phyloP scores from a whole-genome alignment of 257 asterid genomes.

The Petunia secreta region DNA sequence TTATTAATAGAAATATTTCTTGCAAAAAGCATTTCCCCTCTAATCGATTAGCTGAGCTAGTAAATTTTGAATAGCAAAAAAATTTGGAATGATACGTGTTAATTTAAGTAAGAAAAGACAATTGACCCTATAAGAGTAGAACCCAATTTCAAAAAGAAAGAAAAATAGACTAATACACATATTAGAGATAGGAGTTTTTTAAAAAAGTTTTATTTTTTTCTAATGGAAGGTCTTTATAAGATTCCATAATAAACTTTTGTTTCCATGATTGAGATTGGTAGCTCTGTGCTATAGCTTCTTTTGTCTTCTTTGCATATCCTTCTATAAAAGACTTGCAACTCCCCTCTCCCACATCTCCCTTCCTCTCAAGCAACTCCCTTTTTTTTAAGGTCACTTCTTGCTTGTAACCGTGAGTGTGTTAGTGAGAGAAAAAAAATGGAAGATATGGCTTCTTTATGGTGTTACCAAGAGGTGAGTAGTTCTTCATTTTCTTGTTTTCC shows the following conservation, averaged over 20 bases:
- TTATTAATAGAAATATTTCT: too few species aligned
- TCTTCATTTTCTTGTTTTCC: constrained; percentile 1
- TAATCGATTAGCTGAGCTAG: too few species aligned
- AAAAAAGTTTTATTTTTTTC: constrained; percentile 24
- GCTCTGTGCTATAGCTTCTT: constrained; percentile 27
- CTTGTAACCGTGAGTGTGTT: constrained; percentile 1
- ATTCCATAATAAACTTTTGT: constrained; percentile 42
- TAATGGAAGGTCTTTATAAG: constrained; percentile 37
- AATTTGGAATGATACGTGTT: too few species aligned
- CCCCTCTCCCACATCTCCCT: constrained; percentile 36
- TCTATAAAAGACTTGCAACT: constrained; percentile 52
- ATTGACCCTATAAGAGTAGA: too few species aligned
- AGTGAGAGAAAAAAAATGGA: constrained; percentile 40
- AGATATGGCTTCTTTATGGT: constrained; percentile 67
- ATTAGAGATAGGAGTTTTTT: too few species aligned
- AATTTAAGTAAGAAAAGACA: too few species aligned
- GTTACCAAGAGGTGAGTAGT: constrained; percentile 61
- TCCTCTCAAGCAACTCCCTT: constrained; percentile 26
- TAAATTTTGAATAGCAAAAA: too few species aligned
- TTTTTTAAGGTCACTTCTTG: background rate
- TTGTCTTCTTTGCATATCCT: constrained; percentile 33
- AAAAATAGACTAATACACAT: too few species aligned
- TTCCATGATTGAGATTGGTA: constrained; percentile 38
- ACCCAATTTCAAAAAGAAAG: too few species aligned
- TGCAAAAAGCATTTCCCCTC: too few species aligned